These are phyloP conservation scores for Penicillium coprophilum DNA, from an alignment of 495 filamentous ascomycete species.

Conservation along the genomic window DNA sequence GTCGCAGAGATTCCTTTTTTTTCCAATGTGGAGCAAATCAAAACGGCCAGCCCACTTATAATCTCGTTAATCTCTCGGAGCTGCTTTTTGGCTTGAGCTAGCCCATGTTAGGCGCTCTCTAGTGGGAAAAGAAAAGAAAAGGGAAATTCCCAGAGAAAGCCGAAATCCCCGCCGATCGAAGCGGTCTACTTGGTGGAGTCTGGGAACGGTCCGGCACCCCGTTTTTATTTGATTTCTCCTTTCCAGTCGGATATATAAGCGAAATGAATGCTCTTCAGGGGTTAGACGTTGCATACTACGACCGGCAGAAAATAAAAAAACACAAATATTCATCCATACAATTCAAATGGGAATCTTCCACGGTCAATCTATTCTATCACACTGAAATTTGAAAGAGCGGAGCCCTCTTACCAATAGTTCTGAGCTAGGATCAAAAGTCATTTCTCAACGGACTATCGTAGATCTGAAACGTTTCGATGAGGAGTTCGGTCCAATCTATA, in stretches of 20 bases:
- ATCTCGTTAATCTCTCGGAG: slow-evolving; percentile 14
- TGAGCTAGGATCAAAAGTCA: slow-evolving; percentile 10
- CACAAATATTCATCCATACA: not conserved
- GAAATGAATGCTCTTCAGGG: not conserved
- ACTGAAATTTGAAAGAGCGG: no score
- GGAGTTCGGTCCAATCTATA: slow-evolving; percentile 22
- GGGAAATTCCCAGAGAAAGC: not conserved
- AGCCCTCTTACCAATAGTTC: slow-evolving; percentile 22
- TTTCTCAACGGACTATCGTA: slow-evolving; percentile 10
- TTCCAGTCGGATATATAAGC: no score
- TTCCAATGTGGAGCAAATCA: slow-evolving; percentile 17
- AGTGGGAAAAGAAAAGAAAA: not conserved
- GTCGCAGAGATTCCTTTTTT: slow-evolving; percentile 16
- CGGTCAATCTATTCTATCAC: no score
- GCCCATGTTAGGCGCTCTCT: not conserved
- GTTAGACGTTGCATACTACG: no score
- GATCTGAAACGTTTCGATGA: slow-evolving; percentile 31
- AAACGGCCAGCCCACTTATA: slow-evolving; percentile 17
- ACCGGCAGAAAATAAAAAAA: not conserved
- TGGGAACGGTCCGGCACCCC: slow-evolving; percentile 30
- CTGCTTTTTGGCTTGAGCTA: not conserved
- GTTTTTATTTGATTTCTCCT: slow-evolving; percentile 4
- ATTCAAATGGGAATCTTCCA: no score
- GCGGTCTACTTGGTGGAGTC: slow-evolving; percentile 25
- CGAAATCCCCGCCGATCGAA: slow-evolving; percentile 25